Percentiles rank a stretch among this genome's conserved stretches.
Conservation (phyloP, 176 grass and related monocot species). For the Oryza australiensis region DNA sequence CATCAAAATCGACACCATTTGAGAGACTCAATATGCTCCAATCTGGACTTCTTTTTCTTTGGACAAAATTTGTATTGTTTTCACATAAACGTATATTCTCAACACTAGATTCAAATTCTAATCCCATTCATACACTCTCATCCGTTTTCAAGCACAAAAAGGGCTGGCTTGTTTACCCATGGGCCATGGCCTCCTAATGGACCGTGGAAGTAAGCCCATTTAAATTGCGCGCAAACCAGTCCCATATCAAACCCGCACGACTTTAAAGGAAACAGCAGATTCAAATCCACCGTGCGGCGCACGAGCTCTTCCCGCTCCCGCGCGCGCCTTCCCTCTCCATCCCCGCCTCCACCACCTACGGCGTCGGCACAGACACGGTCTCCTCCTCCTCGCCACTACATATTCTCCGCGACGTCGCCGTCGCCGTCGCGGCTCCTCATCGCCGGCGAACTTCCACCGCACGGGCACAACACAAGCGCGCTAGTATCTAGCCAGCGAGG, state of each 20-base stretch:
- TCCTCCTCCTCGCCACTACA: neutral
- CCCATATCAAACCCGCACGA: too few relatives aligned
- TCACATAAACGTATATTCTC: neutral
- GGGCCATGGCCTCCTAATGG: neutral
- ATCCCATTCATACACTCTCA: neutral
- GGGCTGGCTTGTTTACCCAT: too few relatives aligned
- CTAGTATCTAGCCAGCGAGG: too few relatives aligned
- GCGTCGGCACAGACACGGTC: neutral
- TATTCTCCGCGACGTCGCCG: neutral
- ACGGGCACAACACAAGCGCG: too few relatives aligned
- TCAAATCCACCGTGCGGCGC: neutral
- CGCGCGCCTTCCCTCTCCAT: neutral
- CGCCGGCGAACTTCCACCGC: too few relatives aligned
- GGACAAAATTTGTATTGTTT: neutral
- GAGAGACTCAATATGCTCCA: too few relatives aligned
- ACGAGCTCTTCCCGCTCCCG: neutral
- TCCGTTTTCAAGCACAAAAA: neutral
- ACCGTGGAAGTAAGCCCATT: neutral
- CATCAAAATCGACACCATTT: too few relatives aligned
- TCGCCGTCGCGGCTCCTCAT: neutral
- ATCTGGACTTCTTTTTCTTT: too few relatives aligned
- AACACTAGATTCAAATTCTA: too few relatives aligned
- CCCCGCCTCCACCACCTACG: neutral
- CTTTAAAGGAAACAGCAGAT: too few relatives aligned
- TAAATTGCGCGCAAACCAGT: neutral